Evolutionary conservation across 225 moss, liverwort and hornwort genomes (phyloP).

Genomic region (Marchantia paleacea): DNA sequence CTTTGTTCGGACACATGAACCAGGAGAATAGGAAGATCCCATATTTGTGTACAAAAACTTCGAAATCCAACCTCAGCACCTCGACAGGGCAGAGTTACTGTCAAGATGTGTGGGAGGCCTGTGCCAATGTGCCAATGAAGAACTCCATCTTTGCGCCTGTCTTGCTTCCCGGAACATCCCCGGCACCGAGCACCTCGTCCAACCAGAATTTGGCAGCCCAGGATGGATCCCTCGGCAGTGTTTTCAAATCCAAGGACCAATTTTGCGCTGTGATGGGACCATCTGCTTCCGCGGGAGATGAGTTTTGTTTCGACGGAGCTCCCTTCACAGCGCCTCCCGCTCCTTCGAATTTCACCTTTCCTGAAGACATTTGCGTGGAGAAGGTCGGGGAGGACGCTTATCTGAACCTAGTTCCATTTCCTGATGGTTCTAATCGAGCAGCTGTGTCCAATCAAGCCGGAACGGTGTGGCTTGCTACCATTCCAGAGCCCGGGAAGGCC

Average conservation of each 20-base stretch:
- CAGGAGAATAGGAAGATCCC: slow-evolving; percentile 43
- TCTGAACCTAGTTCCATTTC: slow-evolving; percentile 73
- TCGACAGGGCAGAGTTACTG: slow-evolving; percentile 47
- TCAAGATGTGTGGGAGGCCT: slow-evolving; percentile 62
- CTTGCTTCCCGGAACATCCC: slow-evolving; percentile 26
- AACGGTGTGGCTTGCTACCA: slow-evolving; percentile 51
- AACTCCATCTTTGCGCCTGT: slow-evolving; percentile 66
- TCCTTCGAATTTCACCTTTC: slow-evolving; percentile 42
- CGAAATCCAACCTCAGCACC: slow-evolving; percentile 31
- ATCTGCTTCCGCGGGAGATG: slow-evolving; percentile 18
- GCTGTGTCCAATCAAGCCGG: slow-evolving; percentile 73
- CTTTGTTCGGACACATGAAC: slow-evolving; percentile 54
- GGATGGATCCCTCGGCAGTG: slow-evolving; percentile 39
- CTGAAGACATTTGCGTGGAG: slow-evolving; percentile 69
- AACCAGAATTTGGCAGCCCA: slow-evolving; percentile 1
- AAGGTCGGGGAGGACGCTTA: slow-evolving; percentile 52
- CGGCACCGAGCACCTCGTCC: slow-evolving; percentile 14
- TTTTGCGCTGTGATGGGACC: slow-evolving; percentile 58
- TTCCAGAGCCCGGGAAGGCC: slow-evolving; percentile 46
- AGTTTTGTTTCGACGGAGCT: slow-evolving; percentile 73
- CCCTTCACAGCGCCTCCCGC: slow-evolving; percentile 38
- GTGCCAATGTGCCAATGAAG: slow-evolving; percentile 55
- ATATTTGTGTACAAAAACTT: slow-evolving; percentile 47
- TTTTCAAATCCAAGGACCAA: slow-evolving; percentile 49
- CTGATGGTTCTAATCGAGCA: slow-evolving; percentile 70